These are phyloP conservation scores for Guyanaporus albipodus DNA, from an alignment of 768 basidiomycete species.

Conservation along the genomic window DNA sequence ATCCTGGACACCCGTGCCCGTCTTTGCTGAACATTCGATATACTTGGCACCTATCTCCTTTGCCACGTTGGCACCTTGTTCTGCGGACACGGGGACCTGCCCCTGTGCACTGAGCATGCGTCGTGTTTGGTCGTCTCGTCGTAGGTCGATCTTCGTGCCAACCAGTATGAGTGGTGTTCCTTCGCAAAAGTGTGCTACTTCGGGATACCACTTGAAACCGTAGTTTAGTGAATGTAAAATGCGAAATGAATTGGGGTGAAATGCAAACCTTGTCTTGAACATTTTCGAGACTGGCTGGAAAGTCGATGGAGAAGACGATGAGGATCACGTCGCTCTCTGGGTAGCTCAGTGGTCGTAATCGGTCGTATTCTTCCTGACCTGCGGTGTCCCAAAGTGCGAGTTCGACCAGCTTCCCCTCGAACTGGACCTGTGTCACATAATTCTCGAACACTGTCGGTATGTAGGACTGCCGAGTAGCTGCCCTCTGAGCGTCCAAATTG, in stretches of 20 bases:
- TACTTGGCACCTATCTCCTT: constrained; percentile 93
- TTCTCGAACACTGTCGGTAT: constrained; percentile 94
- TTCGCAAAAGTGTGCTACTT: constrained; percentile 90
- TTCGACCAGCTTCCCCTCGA: constrained; percentile 86
- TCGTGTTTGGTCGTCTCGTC: constrained; percentile 79
- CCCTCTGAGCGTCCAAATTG: constrained; percentile 18
- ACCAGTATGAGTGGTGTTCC: constrained; percentile 87
- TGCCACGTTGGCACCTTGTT: constrained; percentile 82
- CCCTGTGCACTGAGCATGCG: constrained; percentile 90
- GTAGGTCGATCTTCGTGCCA: constrained; percentile 90
- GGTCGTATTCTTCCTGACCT: constrained; percentile 95
- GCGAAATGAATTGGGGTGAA: not conserved
- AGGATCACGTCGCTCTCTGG: constrained; percentile 90
- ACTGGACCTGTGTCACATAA: constrained; percentile 83
- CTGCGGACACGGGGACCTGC: constrained; percentile 70
- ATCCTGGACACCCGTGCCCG: constrained; percentile 84
- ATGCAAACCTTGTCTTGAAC: constrained; percentile 78
- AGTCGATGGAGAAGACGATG: constrained; percentile 92
- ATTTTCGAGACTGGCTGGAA: constrained; percentile 86
- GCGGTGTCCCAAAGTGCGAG: constrained; percentile 99
- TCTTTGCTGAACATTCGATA: constrained; percentile 91
- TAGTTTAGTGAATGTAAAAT: constrained; percentile 7
- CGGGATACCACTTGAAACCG: constrained; percentile 75
- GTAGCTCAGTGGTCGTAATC: constrained; percentile 80
- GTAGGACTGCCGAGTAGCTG: constrained; percentile 57